phyloP scores from a whole-genome alignment of 352 stramenopile species.

The Sclerospora graminicola region DNA sequence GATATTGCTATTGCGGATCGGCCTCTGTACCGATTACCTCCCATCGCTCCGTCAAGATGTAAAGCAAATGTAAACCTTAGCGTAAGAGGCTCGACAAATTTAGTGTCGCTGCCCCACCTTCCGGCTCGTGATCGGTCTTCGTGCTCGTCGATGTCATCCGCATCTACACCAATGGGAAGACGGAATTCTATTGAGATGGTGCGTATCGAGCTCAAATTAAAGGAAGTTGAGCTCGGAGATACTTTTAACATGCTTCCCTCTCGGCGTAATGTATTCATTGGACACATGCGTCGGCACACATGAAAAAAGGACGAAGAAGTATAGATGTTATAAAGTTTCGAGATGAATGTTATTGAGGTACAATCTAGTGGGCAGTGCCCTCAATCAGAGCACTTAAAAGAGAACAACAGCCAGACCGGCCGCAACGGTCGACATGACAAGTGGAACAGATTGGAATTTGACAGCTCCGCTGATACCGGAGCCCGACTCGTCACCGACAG shows the following conservation, averaged over 20 bases:
- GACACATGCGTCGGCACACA: constrained; percentile 8
- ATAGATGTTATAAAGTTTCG: background rate
- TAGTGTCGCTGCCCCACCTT: constrained; percentile 17
- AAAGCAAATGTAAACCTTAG: no score
- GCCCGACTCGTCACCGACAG: constrained; percentile 9
- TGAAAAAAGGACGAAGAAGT: constrained; percentile 1
- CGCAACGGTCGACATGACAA: constrained; percentile 7
- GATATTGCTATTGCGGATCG: no score
- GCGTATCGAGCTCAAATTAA: constrained; percentile 46
- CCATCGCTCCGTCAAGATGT: no score
- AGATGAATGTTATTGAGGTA: constrained; percentile 23
- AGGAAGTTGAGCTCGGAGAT: constrained; percentile 40
- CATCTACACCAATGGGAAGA: constrained; percentile 7
- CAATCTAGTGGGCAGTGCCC: constrained; percentile 14
- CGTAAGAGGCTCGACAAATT: constrained; percentile 2
- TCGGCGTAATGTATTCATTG: constrained; percentile 15
- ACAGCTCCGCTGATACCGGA: constrained; percentile 6
- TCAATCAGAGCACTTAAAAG: constrained; percentile 14
- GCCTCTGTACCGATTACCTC: no score
- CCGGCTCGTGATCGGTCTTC: constrained; percentile 11
- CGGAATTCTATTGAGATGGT: constrained; percentile 22
- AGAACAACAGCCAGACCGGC: constrained; percentile 8
- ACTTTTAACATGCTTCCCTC: constrained; percentile 24
- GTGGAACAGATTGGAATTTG: constrained; percentile 14
- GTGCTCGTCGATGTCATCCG: constrained; percentile 7